Conservation (phyloP, 208 protist genomes). For the Leishmania major region DNA sequence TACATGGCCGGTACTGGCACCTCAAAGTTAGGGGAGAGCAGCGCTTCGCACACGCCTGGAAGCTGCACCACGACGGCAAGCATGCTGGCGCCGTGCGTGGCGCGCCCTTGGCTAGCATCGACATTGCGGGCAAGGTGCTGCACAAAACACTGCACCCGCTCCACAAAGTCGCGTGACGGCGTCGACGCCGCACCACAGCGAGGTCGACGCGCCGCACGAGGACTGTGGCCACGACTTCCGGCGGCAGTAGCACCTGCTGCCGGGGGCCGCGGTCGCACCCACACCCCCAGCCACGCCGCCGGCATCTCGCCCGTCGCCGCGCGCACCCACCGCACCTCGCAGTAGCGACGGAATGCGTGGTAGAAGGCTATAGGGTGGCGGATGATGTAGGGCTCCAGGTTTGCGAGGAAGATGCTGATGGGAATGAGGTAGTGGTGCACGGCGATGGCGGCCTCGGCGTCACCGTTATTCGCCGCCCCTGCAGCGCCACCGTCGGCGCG, state of each 20-base stretch:
- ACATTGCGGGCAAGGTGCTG: conserved; percentile 23
- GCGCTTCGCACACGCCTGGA: conserved; percentile 26
- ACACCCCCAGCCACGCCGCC: conserved; percentile 45
- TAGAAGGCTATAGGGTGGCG: conserved; percentile 33
- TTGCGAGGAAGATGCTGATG: conserved; percentile 31
- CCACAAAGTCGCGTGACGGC: conserved; percentile 16
- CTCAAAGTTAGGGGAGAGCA: conserved; percentile 12
- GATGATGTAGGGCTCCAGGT: conserved; percentile 30
- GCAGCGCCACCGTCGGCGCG: neutral
- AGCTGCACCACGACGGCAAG: conserved; percentile 32
- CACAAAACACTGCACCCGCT: conserved; percentile 25
- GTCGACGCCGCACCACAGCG: neutral
- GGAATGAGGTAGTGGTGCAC: conserved; percentile 36
- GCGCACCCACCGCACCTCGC: conserved; percentile 45
- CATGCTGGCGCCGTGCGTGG: conserved; percentile 19
- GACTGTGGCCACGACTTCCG: neutral
- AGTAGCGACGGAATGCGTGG: conserved; percentile 30
- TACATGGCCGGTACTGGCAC: conserved; percentile 22
- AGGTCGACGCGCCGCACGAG: neutral
- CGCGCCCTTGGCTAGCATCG: conserved; percentile 7
- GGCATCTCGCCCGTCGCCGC: conserved; percentile 19
- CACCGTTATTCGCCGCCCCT: neutral
- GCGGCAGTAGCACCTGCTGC: neutral
- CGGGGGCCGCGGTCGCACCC: conserved; percentile 29
- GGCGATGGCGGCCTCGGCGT: conserved; percentile 7